These are phyloP conservation scores for Bonia amplexicaulis DNA, from an alignment of 176 grass and related monocot species.

Conservation along the genomic window DNA sequence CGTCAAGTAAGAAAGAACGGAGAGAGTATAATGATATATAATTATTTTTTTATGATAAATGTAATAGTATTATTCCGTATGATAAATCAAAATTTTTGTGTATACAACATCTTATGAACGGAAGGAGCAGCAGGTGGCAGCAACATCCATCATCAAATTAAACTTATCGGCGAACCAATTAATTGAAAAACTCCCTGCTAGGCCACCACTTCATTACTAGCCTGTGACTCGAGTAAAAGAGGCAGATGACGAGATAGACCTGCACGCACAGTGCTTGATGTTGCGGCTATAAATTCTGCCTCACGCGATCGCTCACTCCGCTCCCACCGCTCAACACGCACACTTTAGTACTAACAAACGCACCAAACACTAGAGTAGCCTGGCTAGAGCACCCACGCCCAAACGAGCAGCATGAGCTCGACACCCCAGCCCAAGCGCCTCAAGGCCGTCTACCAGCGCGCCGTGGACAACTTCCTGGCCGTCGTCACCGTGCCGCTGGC, in stretches of 20 bases:
- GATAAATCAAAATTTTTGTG: too few relatives aligned
- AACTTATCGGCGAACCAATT: too few relatives aligned
- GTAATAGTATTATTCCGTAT: too few relatives aligned
- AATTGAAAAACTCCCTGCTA: too few relatives aligned
- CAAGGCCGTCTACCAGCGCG: neutral
- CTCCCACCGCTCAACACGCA: neutral
- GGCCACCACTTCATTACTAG: neutral
- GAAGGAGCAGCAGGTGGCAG: too few relatives aligned
- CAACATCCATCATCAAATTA: too few relatives aligned
- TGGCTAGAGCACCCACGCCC: too few relatives aligned
- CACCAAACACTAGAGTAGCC: neutral
- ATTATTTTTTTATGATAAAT: too few relatives aligned
- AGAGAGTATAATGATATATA: too few relatives aligned
- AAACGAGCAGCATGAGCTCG: neutral
- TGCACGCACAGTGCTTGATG: neutral
- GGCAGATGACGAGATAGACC: neutral
- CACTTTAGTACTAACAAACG: neutral
- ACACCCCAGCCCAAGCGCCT: neutral
- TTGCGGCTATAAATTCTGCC: conserved; percentile 14
- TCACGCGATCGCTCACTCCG: neutral
- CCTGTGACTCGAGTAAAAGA: conserved; percentile 4
- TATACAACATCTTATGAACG: too few relatives aligned
- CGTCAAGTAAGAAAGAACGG: too few relatives aligned
- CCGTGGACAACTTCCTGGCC: conserved; percentile 21
- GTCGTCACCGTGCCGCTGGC: neutral